Percentiles rank a stretch among this genome's conserved stretches.
Conservation (phyloP, 2,329 filamentous ascomycete genomes). For the Knoxdaviesia proteae region DNA sequence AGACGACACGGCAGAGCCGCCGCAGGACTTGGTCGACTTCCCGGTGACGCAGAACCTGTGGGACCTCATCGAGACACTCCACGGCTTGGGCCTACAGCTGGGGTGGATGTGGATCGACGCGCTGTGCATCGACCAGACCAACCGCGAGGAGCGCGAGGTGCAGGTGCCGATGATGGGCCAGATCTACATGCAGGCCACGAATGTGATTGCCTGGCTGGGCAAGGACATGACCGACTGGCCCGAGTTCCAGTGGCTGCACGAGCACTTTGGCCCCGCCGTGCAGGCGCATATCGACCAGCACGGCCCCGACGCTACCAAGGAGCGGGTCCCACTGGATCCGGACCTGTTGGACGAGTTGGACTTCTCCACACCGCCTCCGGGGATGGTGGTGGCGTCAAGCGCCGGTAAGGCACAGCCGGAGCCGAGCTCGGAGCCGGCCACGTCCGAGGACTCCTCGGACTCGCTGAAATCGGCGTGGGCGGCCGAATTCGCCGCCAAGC, state of each 20-base stretch:
- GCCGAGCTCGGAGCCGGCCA: too few species aligned
- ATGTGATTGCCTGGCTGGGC: slow-evolving; percentile 9
- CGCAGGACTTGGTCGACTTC: too few species aligned
- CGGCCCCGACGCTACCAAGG: slow-evolving; percentile 4
- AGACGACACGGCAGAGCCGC: too few species aligned
- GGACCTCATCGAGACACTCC: slow-evolving; percentile 27
- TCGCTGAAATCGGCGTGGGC: slow-evolving; percentile 2
- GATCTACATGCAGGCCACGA: slow-evolving; percentile 6
- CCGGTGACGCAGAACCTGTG: too few species aligned
- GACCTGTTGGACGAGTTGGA: not conserved
- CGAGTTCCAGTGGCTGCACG: not conserved
- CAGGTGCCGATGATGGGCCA: slow-evolving; percentile 8
- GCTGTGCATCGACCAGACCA: slow-evolving; percentile 9
- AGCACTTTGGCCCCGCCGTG: slow-evolving; percentile 3
- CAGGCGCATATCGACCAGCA: slow-evolving; percentile 1
- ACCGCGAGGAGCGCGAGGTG: slow-evolving; percentile 5
- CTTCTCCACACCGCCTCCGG: not conserved
- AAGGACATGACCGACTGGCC: not conserved
- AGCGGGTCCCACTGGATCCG: slow-evolving; percentile 3
- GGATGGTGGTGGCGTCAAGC: too few species aligned
- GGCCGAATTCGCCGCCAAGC: not conserved
- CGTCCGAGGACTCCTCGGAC: too few species aligned
- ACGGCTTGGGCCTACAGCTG: slow-evolving; percentile 40
- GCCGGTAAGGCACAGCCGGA: too few species aligned
- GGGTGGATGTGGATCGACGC: slow-evolving; percentile 8